A percentile compares a stretch with the other conserved stretches of the same genome.
Evolutionary conservation across 495 filamentous ascomycete genomes (phyloP).

Genomic region (Penicillium ochrochloron): DNA sequence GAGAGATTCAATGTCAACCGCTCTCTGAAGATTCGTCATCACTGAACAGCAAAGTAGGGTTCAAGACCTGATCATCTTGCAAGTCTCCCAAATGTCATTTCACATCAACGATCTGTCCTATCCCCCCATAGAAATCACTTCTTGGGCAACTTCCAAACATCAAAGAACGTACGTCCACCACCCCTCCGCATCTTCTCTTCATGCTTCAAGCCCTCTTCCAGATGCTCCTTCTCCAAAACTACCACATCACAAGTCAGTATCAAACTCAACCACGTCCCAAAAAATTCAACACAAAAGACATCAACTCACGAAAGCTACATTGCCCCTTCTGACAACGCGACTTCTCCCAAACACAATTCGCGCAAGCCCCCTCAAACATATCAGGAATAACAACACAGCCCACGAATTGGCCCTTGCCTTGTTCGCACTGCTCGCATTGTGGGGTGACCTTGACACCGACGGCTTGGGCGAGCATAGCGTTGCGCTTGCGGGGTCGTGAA

Average conservation of each 20-base stretch:
- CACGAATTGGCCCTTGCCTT: conserved; percentile 10
- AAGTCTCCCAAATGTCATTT: no score
- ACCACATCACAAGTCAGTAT: background rate
- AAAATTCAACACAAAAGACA: background rate
- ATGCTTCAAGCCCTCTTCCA: background rate
- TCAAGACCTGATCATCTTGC: background rate
- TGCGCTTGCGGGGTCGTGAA: background rate
- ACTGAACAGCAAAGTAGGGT: background rate
- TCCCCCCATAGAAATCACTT: background rate
- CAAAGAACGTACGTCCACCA: background rate
- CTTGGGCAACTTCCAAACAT: conserved; percentile 1
- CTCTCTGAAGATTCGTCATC: no score
- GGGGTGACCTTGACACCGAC: background rate
- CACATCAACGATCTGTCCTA: no score
- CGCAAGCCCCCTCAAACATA: conserved; percentile 1
- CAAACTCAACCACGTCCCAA: background rate
- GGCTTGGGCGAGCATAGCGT: conserved; percentile 5
- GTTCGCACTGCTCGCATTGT: background rate
- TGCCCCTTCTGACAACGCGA: background rate
- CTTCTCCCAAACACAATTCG: conserved; percentile 9
- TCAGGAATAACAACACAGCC: background rate
- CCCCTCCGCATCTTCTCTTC: conserved; percentile 1
- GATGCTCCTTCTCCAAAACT: background rate
- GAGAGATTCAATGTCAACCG: no score
- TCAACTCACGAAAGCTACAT: conserved; percentile 7